These are phyloP conservation scores for Yamadazyma songkhlaensis DNA, from an alignment of 1,139 yeast genomes.

Conservation along the genomic window DNA sequence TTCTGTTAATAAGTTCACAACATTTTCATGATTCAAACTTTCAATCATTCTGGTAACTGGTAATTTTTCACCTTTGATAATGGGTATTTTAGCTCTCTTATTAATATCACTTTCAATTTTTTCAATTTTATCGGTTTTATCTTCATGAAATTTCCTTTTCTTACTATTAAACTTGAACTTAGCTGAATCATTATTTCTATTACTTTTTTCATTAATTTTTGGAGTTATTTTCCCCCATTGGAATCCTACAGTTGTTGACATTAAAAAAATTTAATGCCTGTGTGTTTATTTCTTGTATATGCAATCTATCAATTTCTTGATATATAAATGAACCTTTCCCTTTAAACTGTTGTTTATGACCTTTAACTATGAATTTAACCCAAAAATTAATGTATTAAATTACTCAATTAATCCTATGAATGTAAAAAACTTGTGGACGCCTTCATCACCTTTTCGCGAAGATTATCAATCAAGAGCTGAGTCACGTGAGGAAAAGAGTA, in stretches of 20 bases:
- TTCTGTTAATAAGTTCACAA: slow-evolving; percentile 51
- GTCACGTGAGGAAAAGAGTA: background rate
- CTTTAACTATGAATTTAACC: background rate
- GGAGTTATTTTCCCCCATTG: slow-evolving; percentile 25
- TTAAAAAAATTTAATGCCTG: slow-evolving; percentile 1
- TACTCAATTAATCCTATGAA: background rate
- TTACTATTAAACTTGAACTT: slow-evolving; percentile 6
- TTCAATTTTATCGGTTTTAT: slow-evolving; percentile 4
- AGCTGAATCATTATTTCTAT: slow-evolving; percentile 3
- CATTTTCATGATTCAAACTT: slow-evolving; percentile 55
- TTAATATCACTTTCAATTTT: slow-evolving; percentile 5
- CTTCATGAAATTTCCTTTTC: slow-evolving; percentile 17
- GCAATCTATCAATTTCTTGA: slow-evolving; percentile 42
- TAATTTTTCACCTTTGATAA: slow-evolving; percentile 48
- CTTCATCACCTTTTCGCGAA: background rate
- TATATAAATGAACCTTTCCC: background rate
- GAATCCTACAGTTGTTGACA: slow-evolving; percentile 27
- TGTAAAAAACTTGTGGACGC: slow-evolving; percentile 1
- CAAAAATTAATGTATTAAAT: too few relatives aligned
- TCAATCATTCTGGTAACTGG: slow-evolving; percentile 65
- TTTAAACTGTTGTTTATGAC: background rate
- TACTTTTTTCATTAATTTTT: slow-evolving; percentile 14
- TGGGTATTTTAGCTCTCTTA: slow-evolving; percentile 40
- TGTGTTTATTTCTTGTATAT: slow-evolving; percentile 19
- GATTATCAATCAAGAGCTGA: too few relatives aligned